A percentile compares a stretch with the other conserved stretches of the same genome.
Evolutionary conservation across 2,329 filamentous ascomycete species (phyloP).

Genomic region (Raffaelea arxii): DNA sequence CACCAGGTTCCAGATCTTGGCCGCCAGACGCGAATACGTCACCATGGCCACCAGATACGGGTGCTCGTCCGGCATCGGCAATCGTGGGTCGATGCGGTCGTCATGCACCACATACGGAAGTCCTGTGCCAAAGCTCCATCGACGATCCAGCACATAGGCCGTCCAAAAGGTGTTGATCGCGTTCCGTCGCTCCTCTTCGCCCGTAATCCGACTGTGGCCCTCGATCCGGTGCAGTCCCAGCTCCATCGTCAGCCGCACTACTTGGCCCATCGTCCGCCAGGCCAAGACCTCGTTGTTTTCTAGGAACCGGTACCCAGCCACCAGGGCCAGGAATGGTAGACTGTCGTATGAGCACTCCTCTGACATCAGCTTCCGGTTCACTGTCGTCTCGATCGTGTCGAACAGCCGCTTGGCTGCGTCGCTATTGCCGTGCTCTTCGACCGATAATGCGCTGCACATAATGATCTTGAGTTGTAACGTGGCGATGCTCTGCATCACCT

Average conservation of each 20-base stretch:
- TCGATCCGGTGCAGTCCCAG: slow-evolving; percentile 43
- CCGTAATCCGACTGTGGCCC: slow-evolving; percentile 28
- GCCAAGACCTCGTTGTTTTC: slow-evolving; percentile 77
- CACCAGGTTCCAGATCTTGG: slow-evolving; percentile 78
- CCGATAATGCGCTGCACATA: slow-evolving; percentile 65
- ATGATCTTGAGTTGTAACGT: slow-evolving; percentile 68
- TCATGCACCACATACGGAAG: slow-evolving; percentile 38
- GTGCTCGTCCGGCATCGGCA: slow-evolving; percentile 49
- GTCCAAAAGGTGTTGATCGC: slow-evolving; percentile 37
- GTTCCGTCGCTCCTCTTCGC: slow-evolving; percentile 18
- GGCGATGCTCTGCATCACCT: slow-evolving; percentile 32
- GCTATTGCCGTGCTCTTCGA: slow-evolving; percentile 73
- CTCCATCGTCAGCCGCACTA: slow-evolving; percentile 44
- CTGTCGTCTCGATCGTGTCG: slow-evolving; percentile 60
- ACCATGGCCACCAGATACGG: slow-evolving; percentile 81
- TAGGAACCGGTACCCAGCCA: slow-evolving; percentile 67
- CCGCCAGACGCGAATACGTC: slow-evolving; percentile 69
- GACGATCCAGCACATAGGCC: slow-evolving; percentile 39
- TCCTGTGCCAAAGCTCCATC: slow-evolving; percentile 42
- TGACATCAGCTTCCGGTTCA: slow-evolving; percentile 56
- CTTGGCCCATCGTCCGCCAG: slow-evolving; percentile 79
- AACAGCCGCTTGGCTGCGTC: slow-evolving; percentile 64
- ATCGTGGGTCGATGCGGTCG: slow-evolving; percentile 36
- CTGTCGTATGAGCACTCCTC: slow-evolving; percentile 37
- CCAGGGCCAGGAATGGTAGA: slow-evolving; percentile 41